Conservation (phyloP, 1,284 basidiomycete species). For the Leccinum pachyderme region DNA sequence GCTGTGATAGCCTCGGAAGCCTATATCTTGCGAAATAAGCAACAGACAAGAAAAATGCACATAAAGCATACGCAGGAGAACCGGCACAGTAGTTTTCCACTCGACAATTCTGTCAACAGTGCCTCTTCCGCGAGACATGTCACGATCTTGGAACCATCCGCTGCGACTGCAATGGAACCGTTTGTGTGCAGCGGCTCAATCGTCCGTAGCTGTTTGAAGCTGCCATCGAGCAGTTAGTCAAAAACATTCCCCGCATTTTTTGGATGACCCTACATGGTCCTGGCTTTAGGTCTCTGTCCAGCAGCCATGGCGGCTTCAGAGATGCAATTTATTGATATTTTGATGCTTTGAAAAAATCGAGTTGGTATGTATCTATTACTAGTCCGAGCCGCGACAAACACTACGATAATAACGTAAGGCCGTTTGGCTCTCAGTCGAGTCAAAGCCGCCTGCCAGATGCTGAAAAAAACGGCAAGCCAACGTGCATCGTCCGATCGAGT, state of each 20-base stretch:
- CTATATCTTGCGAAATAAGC: slow-evolving; percentile 36
- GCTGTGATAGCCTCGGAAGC: slow-evolving; percentile 64
- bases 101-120: slow-evolving; percentile 76
- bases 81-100: slow-evolving; percentile 73
- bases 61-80: slow-evolving; percentile 72
- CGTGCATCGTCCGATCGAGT: slow-evolving; percentile 1
- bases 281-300: slow-evolving; percentile 44
- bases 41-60: slow-evolving; percentile 4
- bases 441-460: background rate
- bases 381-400: background rate
- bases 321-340: slow-evolving; percentile 4
- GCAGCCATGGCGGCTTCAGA: slow-evolving; percentile 23
- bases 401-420: background rate
- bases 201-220: slow-evolving; percentile 70
- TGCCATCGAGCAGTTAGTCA: slow-evolving; percentile 31
- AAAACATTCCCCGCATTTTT: background rate
- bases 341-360: background rate
- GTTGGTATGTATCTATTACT: background rate
- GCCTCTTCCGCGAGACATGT: slow-evolving; percentile 89
- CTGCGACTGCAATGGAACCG: slow-evolving; percentile 80
- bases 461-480: background rate
- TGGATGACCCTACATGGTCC: slow-evolving; percentile 49
- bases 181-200: slow-evolving; percentile 84
- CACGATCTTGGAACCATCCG: slow-evolving; percentile 78
- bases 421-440: background rate